Conservation (phyloP, 2,329 filamentous ascomycete genomes). For the Botrytis elliptica region DNA sequence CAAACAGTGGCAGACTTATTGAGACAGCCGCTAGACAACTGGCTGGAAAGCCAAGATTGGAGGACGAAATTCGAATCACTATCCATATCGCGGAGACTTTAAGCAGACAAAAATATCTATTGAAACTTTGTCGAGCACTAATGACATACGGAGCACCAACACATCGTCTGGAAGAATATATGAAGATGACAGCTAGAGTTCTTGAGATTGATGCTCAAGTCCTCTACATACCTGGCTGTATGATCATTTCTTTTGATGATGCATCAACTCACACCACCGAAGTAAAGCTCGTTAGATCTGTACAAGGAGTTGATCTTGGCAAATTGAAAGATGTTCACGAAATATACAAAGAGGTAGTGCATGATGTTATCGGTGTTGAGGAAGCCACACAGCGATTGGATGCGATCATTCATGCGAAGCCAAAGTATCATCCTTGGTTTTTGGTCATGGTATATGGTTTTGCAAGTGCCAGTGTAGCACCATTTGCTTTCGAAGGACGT, state of each 20-base stretch:
- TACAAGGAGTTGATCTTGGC: slow-evolving; percentile 70
- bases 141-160: slow-evolving; percentile 92
- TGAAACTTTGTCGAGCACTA: slow-evolving; percentile 79
- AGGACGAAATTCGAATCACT: slow-evolving; percentile 48
- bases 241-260: slow-evolving; percentile 92
- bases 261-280: slow-evolving; percentile 71
- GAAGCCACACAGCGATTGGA: slow-evolving; percentile 65
- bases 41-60: slow-evolving; percentile 34
- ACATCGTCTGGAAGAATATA: slow-evolving; percentile 86
- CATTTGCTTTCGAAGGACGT: slow-evolving; percentile 72
- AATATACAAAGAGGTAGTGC: slow-evolving; percentile 80
- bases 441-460: slow-evolving; percentile 66
- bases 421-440: slow-evolving; percentile 52
- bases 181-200: slow-evolving; percentile 85
- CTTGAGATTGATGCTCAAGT: slow-evolving; percentile 88
- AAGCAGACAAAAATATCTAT: slow-evolving; percentile 76
- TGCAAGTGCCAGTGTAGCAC: slow-evolving; percentile 68
- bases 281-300: slow-evolving; percentile 69
- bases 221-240: slow-evolving; percentile 85
- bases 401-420: slow-evolving; percentile 48
- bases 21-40: slow-evolving; percentile 31
- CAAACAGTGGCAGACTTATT: slow-evolving; percentile 32
- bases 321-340: slow-evolving; percentile 72
- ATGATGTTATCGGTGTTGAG: slow-evolving; percentile 71
- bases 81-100: slow-evolving; percentile 67